These are phyloP conservation scores for Pseudopithomyces maydicus DNA, from an alignment of 2,329 filamentous ascomycete genomes.

Conservation along the genomic window DNA sequence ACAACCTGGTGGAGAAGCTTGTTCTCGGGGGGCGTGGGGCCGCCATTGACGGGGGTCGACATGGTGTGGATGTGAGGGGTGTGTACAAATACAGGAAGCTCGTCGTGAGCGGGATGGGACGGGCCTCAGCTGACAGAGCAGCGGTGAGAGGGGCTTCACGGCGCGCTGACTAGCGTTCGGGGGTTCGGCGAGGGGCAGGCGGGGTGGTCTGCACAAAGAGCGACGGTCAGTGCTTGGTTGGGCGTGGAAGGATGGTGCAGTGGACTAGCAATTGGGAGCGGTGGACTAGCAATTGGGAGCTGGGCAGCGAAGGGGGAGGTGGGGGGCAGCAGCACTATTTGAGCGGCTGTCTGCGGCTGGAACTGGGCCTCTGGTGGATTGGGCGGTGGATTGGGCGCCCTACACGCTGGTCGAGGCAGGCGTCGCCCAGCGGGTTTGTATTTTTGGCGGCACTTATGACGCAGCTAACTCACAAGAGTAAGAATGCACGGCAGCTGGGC, in stretches of 20 bases:
- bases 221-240: background rate
- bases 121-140: background rate
- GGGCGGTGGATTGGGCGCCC: background rate
- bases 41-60: constrained; percentile 40
- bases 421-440: constrained; percentile 12
- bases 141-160: background rate
- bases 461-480: constrained; percentile 29
- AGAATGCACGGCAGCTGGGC: background rate
- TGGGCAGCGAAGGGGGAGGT: no score
- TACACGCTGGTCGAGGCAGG: background rate
- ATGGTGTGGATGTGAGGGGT: constrained; percentile 24
- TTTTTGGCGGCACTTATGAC: constrained; percentile 19
- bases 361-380: background rate
- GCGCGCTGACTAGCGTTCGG: background rate
- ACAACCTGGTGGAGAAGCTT: constrained; percentile 63
- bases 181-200: background rate
- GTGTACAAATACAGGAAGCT: background rate
- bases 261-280: background rate
- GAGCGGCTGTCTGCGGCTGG: background rate
- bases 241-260: background rate
- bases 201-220: constrained; percentile 1
- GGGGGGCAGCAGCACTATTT: no score
- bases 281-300: background rate
- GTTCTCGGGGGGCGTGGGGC: constrained; percentile 47
- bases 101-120: background rate